Evolutionary conservation across 148 eudicot species (phyloP), one percentile per base, ranked within the genome.

Genomic region (Silene latifolia): DNA sequence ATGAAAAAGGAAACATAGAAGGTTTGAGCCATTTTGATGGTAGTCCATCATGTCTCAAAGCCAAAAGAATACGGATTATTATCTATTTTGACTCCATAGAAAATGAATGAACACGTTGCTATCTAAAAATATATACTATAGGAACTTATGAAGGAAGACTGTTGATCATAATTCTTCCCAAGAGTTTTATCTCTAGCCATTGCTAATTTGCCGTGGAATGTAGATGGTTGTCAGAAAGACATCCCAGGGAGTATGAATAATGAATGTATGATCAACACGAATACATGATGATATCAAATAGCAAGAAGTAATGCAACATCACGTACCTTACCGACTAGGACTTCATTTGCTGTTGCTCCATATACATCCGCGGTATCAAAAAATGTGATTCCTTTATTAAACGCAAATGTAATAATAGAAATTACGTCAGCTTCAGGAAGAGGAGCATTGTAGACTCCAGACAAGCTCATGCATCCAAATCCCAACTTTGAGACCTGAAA

Each of bases 321-420:
- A 54, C 3, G 21, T 81, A 91, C 97, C 97, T 91, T 88, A 46
- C 91, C 91, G 53, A 89, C 79, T 23, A 89, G 77, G 58, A 83
- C 83, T 84, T 91, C 93, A 65, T 89, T 89, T 13, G 85, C 66
- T 60, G 74, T 68, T 63, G 73, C 81, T 17, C 93, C 93, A 76
- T 91, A 89, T 35, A 84, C 73, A 84, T 91, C 90, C 17, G 97
- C 79, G 8, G 93, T 91, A 63, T 91, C 97, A 66, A 89, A 85
- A 71, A 87, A 87, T 21, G 97, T 89, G 71, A 91, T 80, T 27
- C 97, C 93, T 74, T 74, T 83, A 69, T 71, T 74, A 67, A 88
- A 91, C 19, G 90, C 93, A 67, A 84, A 80, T 79, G 82, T 84
- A 63, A 91, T 81, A 27, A 89, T 72, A 56, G 86, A 69, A 71